Conservation (phyloP, 805 yeast genomes). For the Lipomyces spencermartinsiae region DNA sequence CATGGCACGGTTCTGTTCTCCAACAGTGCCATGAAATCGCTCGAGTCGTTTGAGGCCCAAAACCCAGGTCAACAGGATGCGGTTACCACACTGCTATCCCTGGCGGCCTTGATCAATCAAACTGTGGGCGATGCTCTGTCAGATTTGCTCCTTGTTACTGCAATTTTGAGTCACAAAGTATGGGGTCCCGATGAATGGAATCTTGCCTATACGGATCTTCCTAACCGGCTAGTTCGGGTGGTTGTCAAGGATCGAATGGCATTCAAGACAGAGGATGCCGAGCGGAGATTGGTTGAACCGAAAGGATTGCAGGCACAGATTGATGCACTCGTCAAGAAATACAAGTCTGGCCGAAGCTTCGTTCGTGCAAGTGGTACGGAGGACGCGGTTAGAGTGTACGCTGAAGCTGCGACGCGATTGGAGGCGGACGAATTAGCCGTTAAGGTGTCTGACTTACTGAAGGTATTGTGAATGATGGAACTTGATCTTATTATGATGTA, state of each 20-base stretch:
- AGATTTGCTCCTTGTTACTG: conserved; percentile 81
- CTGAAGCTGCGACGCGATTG: conserved; percentile 71
- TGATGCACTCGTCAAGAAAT: conserved; percentile 65
- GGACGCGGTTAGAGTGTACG: conserved; percentile 94
- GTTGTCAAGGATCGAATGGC: conserved; percentile 78
- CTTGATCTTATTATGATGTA: not conserved
- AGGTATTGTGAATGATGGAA: conserved; percentile 15
- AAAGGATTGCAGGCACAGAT: conserved; percentile 75
- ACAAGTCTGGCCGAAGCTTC: conserved; percentile 75
- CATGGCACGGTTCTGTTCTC: conserved; percentile 95
- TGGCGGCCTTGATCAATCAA: conserved; percentile 83
- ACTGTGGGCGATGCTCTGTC: conserved; percentile 98
- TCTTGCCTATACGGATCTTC: conserved; percentile 77
- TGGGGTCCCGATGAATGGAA: conserved; percentile 78
- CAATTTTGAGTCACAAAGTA: conserved; percentile 62
- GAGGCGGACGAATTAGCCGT: conserved; percentile 56
- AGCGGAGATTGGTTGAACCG: conserved; percentile 79
- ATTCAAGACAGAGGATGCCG: conserved; percentile 90
- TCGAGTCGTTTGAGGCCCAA: conserved; percentile 48
- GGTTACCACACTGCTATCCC: conserved; percentile 59
- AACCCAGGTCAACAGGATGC: conserved; percentile 57
- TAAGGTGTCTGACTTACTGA: conserved; percentile 43
- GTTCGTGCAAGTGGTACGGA: conserved; percentile 98
- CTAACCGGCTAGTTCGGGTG: conserved; percentile 82
- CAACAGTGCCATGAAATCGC: conserved; percentile 52